Evolutionary conservation across 768 basidiomycete genomes (phyloP), one percentile per base, ranked within the genome.

Genomic region (Antrodiella citrinella): DNA sequence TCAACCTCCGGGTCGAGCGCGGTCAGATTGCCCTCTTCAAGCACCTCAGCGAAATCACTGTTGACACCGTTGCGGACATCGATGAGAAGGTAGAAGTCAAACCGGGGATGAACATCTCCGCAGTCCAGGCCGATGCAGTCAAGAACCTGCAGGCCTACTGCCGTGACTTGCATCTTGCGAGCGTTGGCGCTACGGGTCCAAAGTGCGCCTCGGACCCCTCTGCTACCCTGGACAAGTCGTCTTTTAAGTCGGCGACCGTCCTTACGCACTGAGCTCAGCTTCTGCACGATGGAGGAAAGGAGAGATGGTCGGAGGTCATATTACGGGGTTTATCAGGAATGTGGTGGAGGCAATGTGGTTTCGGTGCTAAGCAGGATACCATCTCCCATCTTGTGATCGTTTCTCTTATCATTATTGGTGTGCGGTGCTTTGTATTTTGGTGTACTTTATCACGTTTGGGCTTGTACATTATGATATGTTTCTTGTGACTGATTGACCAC

Each of bases 111-210:
- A 41, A 25, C 23, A 51, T 60, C 44, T 53, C 59, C 3, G 72
- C 72, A 26, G 73, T 73, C 26, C 60, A 61, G 39, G 67, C 66
- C 26, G 73, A 75, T 54, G 78, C 78, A 10, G 69, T 74, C 4
- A 64, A 68, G 57, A 65, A 69, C 11, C 66, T 81, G 10, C 71
- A 76, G 60, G 72, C 71, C 25, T 74, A 74, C 52, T 79, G 77
- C 61, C 59, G 68, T 11, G 75, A 79, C 54, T 64, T 82, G 24
- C 64, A 65, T 20, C 59, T 77, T 24, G 30, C 30, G 30, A 35
- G 30, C 30, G 30, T 15, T 15, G 7, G 7, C 15, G 30, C 30
- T 35, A 7, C 30, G 7, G 30, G 30, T 35, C 30, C 30, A 35
- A 35, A 35, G 30, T 35, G 30, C 15, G 30, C 30, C 15, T 35